These are phyloP conservation scores for Phyllosticta citriasiana DNA, from an alignment of 2,329 filamentous ascomycete species.

Conservation along the genomic window DNA sequence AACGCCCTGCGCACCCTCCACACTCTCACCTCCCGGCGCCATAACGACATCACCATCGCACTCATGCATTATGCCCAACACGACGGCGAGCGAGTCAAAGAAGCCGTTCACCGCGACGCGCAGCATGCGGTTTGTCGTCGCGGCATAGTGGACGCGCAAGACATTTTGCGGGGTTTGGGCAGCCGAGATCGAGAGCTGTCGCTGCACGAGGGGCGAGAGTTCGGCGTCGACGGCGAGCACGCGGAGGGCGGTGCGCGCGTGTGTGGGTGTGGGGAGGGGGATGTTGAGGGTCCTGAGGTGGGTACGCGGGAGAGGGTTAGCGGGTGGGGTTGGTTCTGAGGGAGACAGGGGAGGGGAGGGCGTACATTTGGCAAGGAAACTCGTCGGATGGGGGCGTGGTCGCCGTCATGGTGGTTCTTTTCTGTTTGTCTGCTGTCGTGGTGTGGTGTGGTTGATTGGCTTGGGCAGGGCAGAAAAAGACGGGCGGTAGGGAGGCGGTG, in stretches of 20 bases:
- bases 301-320: conserved; percentile 6
- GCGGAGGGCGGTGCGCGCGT: conserved; percentile 65
- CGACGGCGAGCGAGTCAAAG: conserved; percentile 78
- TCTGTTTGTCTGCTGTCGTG: background rate
- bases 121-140: conserved; percentile 92
- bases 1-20: conserved; percentile 48
- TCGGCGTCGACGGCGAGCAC: conserved; percentile 80
- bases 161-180: conserved; percentile 1
- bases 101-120: conserved; percentile 94
- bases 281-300: conserved; percentile 56
- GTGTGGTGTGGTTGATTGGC: too few relatives aligned
- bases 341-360: background rate
- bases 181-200: conserved; percentile 51
- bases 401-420: conserved; percentile 2
- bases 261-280: conserved; percentile 70
- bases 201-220: conserved; percentile 71
- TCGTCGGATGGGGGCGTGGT: background rate
- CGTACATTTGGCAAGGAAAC: conserved; percentile 33
- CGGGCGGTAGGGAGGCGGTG: too few relatives aligned
- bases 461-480: too few relatives aligned
- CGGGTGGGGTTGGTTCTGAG: background rate
- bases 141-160: conserved; percentile 67
- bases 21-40: conserved; percentile 28
- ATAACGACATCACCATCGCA: conserved; percentile 75
- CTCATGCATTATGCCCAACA: conserved; percentile 83